phyloP scores from a whole-genome alignment of 2,329 filamentous ascomycete species.

The Raffaelea albimanens region DNA sequence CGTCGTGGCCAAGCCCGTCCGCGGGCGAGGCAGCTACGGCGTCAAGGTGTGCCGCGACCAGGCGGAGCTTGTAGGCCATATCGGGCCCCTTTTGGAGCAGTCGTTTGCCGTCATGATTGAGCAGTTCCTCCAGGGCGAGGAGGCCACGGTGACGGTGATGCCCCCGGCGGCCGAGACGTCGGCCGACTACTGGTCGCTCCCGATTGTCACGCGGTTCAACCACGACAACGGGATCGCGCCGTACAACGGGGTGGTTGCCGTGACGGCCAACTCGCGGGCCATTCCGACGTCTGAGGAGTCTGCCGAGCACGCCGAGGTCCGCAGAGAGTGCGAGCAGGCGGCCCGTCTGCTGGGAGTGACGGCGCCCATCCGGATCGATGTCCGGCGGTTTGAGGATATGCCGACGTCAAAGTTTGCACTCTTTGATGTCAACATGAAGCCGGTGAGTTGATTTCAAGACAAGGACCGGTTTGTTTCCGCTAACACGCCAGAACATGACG shows the following conservation, averaged over 20 bases:
- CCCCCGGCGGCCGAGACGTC: conserved; percentile 13
- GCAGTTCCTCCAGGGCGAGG: conserved; percentile 36
- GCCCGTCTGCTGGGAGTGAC: too few species aligned
- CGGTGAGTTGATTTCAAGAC: too few species aligned
- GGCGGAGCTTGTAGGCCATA: conserved; percentile 23
- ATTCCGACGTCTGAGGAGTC: background rate
- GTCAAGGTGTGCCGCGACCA: conserved; percentile 33
- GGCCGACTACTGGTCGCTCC: conserved; percentile 8
- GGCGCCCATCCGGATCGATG: too few species aligned
- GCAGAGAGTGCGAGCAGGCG: too few species aligned
- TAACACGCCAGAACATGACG: too few species aligned
- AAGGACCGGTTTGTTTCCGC: too few species aligned
- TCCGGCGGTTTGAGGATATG: too few species aligned
- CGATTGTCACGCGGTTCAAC: conserved; percentile 7
- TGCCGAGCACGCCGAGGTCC: background rate
- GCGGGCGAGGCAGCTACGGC: conserved; percentile 38
- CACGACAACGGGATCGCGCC: conserved; percentile 10
- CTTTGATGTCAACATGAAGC: too few species aligned
- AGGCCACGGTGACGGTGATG: conserved; percentile 28
- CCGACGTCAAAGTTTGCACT: too few species aligned
- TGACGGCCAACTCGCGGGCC: background rate
- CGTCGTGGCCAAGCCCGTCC: conserved; percentile 36
- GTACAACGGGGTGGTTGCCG: conserved; percentile 10
- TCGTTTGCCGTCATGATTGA: conserved; percentile 32
- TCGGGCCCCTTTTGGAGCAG: conserved; percentile 23